phyloP scores from a whole-genome alignment of 108 stramenopile genomes.

The Discostella stelligeroides region DNA sequence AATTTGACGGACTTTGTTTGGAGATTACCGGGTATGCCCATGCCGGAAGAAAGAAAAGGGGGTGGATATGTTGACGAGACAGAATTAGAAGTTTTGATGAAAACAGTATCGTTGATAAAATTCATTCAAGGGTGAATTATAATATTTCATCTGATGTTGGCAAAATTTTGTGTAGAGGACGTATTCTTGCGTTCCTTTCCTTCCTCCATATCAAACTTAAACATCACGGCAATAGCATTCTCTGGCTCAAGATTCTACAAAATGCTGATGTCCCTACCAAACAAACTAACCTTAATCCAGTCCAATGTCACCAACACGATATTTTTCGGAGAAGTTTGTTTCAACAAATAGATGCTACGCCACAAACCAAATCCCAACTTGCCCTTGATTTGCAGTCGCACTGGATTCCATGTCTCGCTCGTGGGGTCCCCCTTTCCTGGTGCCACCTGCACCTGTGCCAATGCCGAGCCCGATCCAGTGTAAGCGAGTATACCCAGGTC shows the following conservation, averaged over 20 bases:
- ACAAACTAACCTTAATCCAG: constrained; percentile 86
- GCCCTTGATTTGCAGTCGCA: constrained; percentile 73
- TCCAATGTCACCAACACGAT: constrained; percentile 88
- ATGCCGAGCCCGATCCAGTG: constrained; percentile 85
- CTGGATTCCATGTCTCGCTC: constrained; percentile 44
- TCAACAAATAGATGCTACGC: constrained; percentile 89
- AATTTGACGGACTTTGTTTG: constrained; percentile 45
- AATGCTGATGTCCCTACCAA: constrained; percentile 85
- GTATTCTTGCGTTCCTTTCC: too few relatives aligned
- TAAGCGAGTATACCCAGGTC: constrained; percentile 96
- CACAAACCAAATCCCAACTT: constrained; percentile 79
- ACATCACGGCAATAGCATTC: too few relatives aligned
- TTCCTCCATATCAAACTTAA: too few relatives aligned
- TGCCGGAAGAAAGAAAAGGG: too few relatives aligned
- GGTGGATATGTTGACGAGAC: too few relatives aligned
- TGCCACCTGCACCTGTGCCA: constrained; percentile 77
- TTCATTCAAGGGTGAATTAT: too few relatives aligned
- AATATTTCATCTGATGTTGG: too few relatives aligned
- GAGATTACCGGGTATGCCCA: constrained; percentile 35
- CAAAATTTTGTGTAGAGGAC: too few relatives aligned
- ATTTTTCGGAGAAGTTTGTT: constrained; percentile 90
- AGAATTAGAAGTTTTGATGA: too few relatives aligned
- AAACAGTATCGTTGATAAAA: too few relatives aligned
- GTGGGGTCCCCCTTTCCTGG: constrained; percentile 53
- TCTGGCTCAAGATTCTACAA: too few relatives aligned